Percentiles rank a stretch among this genome's conserved stretches.
phyloP scores from a whole-genome alignment of 176 grass and related monocot genomes.

The Zizania latifolia region DNA sequence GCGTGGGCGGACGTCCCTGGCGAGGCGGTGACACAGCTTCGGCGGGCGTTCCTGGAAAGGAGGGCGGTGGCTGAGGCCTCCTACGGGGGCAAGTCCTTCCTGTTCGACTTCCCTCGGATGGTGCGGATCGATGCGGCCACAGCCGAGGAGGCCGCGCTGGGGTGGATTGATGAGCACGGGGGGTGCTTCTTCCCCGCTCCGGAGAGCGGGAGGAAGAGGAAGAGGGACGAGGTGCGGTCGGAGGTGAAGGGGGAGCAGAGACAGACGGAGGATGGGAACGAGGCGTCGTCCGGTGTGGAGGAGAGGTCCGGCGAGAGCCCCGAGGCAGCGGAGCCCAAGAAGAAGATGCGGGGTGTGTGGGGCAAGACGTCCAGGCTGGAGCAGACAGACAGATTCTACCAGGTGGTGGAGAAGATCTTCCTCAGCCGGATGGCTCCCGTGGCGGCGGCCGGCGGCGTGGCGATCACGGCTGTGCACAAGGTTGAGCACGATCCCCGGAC shows the following conservation, averaged over 20 bases:
- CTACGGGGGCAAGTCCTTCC: slow-evolving; percentile 10
- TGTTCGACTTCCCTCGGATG: slow-evolving; percentile 72
- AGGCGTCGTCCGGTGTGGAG: slow-evolving; percentile 28
- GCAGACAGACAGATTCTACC: slow-evolving; percentile 44
- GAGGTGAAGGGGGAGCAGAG: neutral
- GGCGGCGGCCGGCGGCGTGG: neutral
- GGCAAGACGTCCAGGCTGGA: slow-evolving; percentile 13
- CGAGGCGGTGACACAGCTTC: slow-evolving; percentile 27
- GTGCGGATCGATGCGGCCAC: slow-evolving; percentile 44
- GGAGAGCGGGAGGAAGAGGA: neutral
- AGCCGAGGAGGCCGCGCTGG: slow-evolving; percentile 38
- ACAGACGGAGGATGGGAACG: neutral
- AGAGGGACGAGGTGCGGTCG: neutral
- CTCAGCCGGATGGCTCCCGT: slow-evolving; percentile 33
- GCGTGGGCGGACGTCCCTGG: slow-evolving; percentile 46
- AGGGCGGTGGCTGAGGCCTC: slow-evolving; percentile 23
- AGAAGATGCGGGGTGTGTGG: slow-evolving; percentile 4
- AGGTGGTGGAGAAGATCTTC: slow-evolving; percentile 63
- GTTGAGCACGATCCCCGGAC: slow-evolving; percentile 29
- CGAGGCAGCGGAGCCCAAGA: slow-evolving; percentile 5
- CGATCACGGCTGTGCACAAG: slow-evolving; percentile 56
- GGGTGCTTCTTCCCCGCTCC: slow-evolving; percentile 62
- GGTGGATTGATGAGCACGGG: slow-evolving; percentile 71
- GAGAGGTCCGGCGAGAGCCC: slow-evolving; percentile 38
- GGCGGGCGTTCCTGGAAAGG: slow-evolving; percentile 34